A percentile compares a stretch with the other conserved stretches of the same genome.
Conservation (phyloP, 768 basidiomycete species). For the Scleroderma bovista region DNA sequence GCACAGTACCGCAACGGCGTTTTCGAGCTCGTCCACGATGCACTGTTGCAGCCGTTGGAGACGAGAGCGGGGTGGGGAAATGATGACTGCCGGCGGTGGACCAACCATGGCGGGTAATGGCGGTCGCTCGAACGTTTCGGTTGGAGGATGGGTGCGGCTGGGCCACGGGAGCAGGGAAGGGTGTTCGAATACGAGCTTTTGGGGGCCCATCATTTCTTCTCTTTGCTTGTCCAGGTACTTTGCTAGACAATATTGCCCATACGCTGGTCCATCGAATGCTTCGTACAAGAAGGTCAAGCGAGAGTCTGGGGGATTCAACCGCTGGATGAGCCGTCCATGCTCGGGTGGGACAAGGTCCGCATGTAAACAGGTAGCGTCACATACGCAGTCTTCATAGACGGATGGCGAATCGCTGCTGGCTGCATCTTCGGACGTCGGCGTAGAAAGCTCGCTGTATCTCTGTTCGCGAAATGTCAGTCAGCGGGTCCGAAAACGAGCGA, state of each 20-base stretch:
- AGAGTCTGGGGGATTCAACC: constrained; percentile 3
- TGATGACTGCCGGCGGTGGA: neutral
- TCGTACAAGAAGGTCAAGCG: constrained; percentile 23
- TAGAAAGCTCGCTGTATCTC: constrained; percentile 6
- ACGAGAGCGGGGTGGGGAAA: constrained; percentile 7
- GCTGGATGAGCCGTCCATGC: constrained; percentile 6
- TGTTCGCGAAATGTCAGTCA: constrained; percentile 8
- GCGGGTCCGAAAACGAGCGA: neutral
- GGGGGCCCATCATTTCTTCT: constrained; percentile 10
- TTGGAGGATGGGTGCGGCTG: constrained; percentile 5
- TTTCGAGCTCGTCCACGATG: constrained; percentile 24
- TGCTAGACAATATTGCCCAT: constrained; percentile 21
- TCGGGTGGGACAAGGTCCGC: constrained; percentile 16
- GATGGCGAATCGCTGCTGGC: constrained; percentile 14
- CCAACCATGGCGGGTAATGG: neutral
- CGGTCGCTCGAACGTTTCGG: neutral
- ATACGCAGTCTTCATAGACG: constrained; percentile 26
- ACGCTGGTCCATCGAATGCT: constrained; percentile 23
- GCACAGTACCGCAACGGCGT: constrained; percentile 20
- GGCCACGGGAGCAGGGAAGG: constrained; percentile 16
- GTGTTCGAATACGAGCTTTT: constrained; percentile 18
- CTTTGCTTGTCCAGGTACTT: constrained; percentile 25
- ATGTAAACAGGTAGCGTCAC: constrained; percentile 13
- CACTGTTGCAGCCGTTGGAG: constrained; percentile 9
- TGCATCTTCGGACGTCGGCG: neutral